phyloP scores from a whole-genome alignment of 768 basidiomycete genomes.

The Nidularia sp. region DNA sequence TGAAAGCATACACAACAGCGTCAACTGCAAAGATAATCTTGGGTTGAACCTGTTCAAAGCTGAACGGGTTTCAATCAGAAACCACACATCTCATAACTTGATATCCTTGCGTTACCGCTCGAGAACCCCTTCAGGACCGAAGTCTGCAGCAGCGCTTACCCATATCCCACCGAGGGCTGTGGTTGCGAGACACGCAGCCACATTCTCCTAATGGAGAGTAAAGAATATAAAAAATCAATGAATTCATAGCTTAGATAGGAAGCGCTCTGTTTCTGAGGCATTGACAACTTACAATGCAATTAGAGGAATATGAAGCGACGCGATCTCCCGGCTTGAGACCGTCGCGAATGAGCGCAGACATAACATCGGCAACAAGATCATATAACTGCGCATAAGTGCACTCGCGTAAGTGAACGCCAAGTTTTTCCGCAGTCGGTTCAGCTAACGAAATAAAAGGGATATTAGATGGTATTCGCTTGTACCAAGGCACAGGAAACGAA shows the following conservation, averaged over 20 bases:
- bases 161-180: conserved; percentile 76
- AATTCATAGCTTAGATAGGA: too few relatives aligned
- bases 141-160: conserved; percentile 80
- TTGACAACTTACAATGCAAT: conserved; percentile 60
- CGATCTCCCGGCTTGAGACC: conserved; percentile 64
- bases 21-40: conserved; percentile 71
- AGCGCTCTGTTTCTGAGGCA: too few relatives aligned
- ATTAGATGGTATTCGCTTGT: conserved; percentile 10
- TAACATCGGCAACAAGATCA: conserved; percentile 47
- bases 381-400: conserved; percentile 60
- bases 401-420: conserved; percentile 37
- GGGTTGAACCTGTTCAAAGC: conserved; percentile 77
- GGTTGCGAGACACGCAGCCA: conserved; percentile 63
- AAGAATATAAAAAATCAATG: not conserved
- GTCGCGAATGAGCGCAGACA: conserved; percentile 49
- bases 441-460: conserved; percentile 25
- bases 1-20: conserved; percentile 54
- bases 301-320: conserved; percentile 74
- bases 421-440: conserved; percentile 52
- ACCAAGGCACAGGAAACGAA: conserved; percentile 28
- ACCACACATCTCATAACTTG: too few relatives aligned
- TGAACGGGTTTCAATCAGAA: conserved; percentile 17
- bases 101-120: conserved; percentile 45
- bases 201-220: conserved; percentile 50
- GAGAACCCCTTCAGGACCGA: conserved; percentile 72